Evolutionary conservation across 306 rosid genomes (phyloP).

Genomic region (Alnus rubra): DNA sequence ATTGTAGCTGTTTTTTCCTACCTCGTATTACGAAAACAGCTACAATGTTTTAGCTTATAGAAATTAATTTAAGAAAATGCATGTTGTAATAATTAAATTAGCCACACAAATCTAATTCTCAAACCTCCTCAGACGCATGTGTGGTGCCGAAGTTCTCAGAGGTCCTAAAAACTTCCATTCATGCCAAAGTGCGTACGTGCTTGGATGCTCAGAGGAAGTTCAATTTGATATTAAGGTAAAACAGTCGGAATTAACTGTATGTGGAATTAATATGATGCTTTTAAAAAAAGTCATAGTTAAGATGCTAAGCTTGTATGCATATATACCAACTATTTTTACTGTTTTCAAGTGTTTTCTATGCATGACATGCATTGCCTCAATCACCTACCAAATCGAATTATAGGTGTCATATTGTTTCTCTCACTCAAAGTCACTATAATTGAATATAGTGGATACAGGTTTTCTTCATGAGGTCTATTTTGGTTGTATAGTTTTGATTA

Average conservation of each 20-base stretch:
- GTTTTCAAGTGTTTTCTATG: slow-evolving; percentile 33
- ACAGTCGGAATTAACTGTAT: background rate
- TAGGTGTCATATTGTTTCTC: background rate
- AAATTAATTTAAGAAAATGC: background rate
- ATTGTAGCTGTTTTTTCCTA: background rate
- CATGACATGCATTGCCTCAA: background rate
- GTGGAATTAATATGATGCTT: background rate
- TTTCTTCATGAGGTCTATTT: too few relatives aligned
- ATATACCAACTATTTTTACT: slow-evolving; percentile 17
- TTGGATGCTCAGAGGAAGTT: background rate
- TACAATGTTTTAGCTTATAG: background rate
- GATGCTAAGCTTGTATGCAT: background rate
- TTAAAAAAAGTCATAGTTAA: background rate
- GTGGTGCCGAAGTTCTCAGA: background rate
- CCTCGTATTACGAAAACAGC: background rate
- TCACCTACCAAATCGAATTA: background rate
- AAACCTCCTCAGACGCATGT: background rate
- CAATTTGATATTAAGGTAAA: background rate
- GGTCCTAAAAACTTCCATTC: background rate
- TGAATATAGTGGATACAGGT: too few relatives aligned
- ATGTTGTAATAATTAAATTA: background rate
- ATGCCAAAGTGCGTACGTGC: background rate
- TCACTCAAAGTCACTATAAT: background rate
- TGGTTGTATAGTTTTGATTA: too few relatives aligned
- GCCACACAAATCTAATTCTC: background rate